A percentile compares a stretch with the other conserved stretches of the same genome.
phyloP scores from a whole-genome alignment of 106 monocot genomes.

The Dendrobium catenatum region DNA sequence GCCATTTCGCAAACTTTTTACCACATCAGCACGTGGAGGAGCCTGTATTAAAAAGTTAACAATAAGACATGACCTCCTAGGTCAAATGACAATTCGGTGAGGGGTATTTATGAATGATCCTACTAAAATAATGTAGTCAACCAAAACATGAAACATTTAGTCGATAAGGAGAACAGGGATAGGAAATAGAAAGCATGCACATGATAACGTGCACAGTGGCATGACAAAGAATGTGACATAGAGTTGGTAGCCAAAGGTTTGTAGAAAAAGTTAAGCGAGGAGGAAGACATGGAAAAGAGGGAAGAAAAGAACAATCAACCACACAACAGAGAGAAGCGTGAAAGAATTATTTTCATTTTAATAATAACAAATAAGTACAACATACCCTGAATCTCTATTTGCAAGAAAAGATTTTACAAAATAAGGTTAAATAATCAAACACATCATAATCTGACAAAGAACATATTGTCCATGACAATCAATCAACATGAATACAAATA shows the following conservation, averaged over 20 bases:
- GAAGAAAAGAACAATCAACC: neutral
- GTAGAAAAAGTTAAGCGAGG: no score
- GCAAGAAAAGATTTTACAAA: neutral
- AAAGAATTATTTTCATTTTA: neutral
- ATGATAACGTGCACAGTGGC: neutral
- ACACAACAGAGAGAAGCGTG: neutral
- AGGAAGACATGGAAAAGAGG: neutral
- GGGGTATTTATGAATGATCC: neutral
- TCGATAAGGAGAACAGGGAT: neutral
- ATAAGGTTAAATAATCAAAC: neutral
- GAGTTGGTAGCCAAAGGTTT: no score
- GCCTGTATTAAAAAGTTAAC: constrained; percentile 34
- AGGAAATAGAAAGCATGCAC: neutral
- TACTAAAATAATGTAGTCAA: neutral
- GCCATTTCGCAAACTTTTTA: constrained; percentile 87
- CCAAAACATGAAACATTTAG: neutral
- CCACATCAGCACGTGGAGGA: constrained; percentile 91
- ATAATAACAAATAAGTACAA: neutral
- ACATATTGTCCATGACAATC: no score
- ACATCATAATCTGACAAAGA: no score
- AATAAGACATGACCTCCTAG: neutral
- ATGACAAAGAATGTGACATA: no score
- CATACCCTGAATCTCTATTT: neutral
- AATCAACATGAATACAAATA: no score
- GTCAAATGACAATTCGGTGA: neutral